phyloP scores from a whole-genome alignment of 1,139 yeast species.

The Yamadazyma conglobata region DNA sequence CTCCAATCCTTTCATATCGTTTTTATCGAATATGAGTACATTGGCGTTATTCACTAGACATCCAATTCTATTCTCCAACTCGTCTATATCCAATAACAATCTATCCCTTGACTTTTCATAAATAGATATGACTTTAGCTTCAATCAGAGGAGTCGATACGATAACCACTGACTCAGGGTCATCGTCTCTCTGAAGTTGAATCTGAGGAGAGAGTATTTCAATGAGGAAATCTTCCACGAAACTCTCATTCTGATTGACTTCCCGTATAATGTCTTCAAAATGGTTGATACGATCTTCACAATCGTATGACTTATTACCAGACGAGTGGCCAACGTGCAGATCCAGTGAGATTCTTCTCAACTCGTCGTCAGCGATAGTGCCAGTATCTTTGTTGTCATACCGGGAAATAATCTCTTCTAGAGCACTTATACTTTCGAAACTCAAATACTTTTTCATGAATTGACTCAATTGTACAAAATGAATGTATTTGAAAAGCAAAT shows the following conservation, averaged over 20 bases:
- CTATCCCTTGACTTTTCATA: conserved; percentile 24
- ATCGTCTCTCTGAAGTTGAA: conserved; percentile 70
- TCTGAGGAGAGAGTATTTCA: conserved; percentile 80
- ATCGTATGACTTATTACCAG: conserved; percentile 1
- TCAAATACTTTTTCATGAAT: conserved; percentile 28
- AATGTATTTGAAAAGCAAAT: conserved; percentile 33
- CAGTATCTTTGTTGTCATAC: conserved; percentile 5
- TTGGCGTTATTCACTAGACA: conserved; percentile 36
- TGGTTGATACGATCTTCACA: conserved; percentile 28
- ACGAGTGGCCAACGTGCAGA: background rate
- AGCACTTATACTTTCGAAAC: conserved; percentile 37
- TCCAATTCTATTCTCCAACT: conserved; percentile 37
- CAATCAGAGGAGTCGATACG: conserved; percentile 37
- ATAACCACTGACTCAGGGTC: conserved; percentile 60
- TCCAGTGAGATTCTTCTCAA: conserved; percentile 1
- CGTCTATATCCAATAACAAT: conserved; percentile 22
- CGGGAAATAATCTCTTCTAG: conserved; percentile 33
- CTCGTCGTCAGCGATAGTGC: background rate
- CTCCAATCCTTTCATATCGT: conserved; percentile 15
- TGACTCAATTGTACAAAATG: conserved; percentile 36
- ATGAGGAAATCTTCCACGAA: conserved; percentile 63
- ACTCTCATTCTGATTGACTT: conserved; percentile 37
- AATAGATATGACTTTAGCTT: conserved; percentile 38
- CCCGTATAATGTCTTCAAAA: conserved; percentile 53
- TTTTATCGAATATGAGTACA: conserved; percentile 37